These are phyloP conservation scores for Elongisporangium senticosum DNA, from an alignment of 352 stramenopile species.

Conservation along the genomic window DNA sequence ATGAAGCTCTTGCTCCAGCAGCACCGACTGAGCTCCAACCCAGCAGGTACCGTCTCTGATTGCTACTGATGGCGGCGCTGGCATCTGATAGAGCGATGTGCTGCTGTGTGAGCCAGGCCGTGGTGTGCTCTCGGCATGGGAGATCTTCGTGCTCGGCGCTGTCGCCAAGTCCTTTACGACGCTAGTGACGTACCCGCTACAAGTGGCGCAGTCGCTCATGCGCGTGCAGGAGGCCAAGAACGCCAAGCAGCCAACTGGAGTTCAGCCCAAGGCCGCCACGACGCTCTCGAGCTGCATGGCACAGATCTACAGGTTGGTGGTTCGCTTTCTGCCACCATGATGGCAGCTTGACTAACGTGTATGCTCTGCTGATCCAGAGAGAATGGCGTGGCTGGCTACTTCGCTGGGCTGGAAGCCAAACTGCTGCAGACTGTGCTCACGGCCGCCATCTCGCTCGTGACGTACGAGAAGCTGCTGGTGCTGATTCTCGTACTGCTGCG, in stretches of 20 bases:
- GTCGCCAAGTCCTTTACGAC: constrained; percentile 91
- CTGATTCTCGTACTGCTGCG: constrained; percentile 52
- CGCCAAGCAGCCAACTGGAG: constrained; percentile 3
- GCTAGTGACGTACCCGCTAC: constrained; percentile 91
- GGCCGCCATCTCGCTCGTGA: constrained; percentile 90
- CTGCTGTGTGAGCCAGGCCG: constrained; percentile 1
- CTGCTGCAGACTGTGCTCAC: constrained; percentile 93
- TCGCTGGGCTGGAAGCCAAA: constrained; percentile 91
- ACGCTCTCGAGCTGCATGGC: constrained; percentile 35
- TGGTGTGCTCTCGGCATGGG: constrained; percentile 46
- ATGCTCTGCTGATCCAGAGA: constrained; percentile 13
- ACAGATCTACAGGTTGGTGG: constrained; percentile 38
- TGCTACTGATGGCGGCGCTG: too few relatives aligned
- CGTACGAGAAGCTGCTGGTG: constrained; percentile 89
- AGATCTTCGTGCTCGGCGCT: constrained; percentile 91
- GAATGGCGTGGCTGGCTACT: constrained; percentile 78
- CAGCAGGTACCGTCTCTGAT: constrained; percentile 1
- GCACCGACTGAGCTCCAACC: constrained; percentile 15
- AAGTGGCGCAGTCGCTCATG: constrained; percentile 91
- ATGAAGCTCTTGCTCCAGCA: constrained; percentile 77
- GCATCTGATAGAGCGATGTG: not conserved
- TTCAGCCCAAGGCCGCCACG: not conserved
- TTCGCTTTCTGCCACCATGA: too few relatives aligned
- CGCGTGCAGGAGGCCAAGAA: constrained; percentile 43
- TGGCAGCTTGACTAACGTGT: not conserved